These are phyloP conservation scores for Penicillium cinerascens DNA, from an alignment of 495 filamentous ascomycete genomes.

Conservation along the genomic window DNA sequence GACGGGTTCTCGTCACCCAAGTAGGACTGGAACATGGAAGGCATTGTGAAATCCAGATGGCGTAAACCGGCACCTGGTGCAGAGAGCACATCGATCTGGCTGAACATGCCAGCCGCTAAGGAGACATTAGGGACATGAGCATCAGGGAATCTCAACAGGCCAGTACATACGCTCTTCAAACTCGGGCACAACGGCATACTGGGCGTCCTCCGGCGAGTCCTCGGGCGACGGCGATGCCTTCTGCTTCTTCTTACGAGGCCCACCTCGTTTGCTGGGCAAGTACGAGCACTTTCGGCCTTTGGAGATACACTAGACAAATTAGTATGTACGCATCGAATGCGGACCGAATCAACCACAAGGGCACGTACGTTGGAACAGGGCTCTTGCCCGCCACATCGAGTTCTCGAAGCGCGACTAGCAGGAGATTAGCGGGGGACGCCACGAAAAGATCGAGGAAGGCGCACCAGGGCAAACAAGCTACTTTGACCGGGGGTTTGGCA, in stretches of 20 bases:
- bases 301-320: constrained; percentile 42
- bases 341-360: neutral
- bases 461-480: constrained; percentile 61
- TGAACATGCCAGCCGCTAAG: constrained; percentile 36
- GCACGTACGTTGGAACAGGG: constrained; percentile 54
- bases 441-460: neutral
- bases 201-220: constrained; percentile 17
- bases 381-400: constrained; percentile 55
- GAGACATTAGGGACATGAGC: constrained; percentile 10
- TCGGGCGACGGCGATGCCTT: constrained; percentile 27
- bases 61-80: constrained; percentile 42
- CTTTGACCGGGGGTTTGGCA: constrained; percentile 59
- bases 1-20: constrained; percentile 25
- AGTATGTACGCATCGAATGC: neutral
- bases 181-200: constrained; percentile 19
- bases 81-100: constrained; percentile 43
- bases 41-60: constrained; percentile 38
- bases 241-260: constrained; percentile 48
- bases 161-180: constrained; percentile 37
- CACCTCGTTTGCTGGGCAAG: constrained; percentile 55
- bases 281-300: constrained; percentile 54
- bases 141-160: neutral
- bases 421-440: neutral
- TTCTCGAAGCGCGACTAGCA: constrained; percentile 53
- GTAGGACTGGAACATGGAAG: constrained; percentile 37